Percentiles rank a stretch among this genome's conserved stretches.
These are phyloP conservation scores for Vitis cinerea DNA, from an alignment of 164 flowering plant genomes.

Conservation along the genomic window DNA sequence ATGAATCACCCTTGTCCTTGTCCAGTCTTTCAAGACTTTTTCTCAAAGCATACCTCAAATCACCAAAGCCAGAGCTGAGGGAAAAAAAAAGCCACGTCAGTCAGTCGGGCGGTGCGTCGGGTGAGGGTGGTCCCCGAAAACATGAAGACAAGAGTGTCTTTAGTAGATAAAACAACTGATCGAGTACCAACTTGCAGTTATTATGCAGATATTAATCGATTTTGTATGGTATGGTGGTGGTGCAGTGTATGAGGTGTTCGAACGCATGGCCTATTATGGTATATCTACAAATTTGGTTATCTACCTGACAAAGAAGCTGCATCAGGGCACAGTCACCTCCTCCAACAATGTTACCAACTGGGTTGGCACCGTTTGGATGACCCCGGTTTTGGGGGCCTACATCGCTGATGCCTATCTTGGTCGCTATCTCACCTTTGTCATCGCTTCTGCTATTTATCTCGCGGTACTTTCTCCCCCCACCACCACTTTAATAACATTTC, in stretches of 20 bases:
- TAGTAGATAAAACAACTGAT: no score
- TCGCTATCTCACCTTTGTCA: constrained; percentile 71
- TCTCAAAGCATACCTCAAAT: no score
- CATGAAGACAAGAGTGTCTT: no score
- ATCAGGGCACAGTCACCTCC: constrained; percentile 57
- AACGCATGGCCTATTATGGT: constrained; percentile 75
- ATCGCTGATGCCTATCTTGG: constrained; percentile 78
- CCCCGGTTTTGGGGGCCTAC: constrained; percentile 73
- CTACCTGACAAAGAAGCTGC: constrained; percentile 59
- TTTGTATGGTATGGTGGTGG: neutral
- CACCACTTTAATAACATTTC: neutral
- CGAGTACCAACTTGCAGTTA: no score
- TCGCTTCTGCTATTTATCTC: constrained; percentile 51
- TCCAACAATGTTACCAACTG: constrained; percentile 75
- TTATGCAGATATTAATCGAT: no score
- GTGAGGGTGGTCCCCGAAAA: no score
- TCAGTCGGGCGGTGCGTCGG: no score
- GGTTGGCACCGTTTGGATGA: constrained; percentile 77
- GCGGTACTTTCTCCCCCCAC: constrained; percentile 25
- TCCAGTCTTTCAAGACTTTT: no score
- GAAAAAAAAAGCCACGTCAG: no score
- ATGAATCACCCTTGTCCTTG: no score
- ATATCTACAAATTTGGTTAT: constrained; percentile 60
- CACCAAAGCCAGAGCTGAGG: no score
- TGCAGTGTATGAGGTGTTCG: constrained; percentile 72